Conservation (phyloP, 2,329 filamentous ascomycete species). For the Massarina eburnea region DNA sequence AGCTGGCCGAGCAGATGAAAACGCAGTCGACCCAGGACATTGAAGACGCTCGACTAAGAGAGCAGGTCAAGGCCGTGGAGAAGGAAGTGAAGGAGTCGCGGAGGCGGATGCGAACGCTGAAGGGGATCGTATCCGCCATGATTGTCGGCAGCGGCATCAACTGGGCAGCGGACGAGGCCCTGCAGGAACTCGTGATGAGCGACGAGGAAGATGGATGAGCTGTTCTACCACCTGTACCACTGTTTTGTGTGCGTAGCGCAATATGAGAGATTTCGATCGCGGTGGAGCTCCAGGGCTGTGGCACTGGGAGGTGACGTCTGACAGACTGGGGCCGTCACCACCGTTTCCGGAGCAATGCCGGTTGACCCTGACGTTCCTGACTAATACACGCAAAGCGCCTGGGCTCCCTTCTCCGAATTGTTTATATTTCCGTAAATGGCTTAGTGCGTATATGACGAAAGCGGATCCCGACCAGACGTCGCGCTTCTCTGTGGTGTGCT, state of each 20-base stretch:
- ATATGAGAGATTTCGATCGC: no score
- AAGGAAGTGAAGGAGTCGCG: slow-evolving; percentile 62
- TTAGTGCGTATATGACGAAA: not conserved
- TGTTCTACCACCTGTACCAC: no score
- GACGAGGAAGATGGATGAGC: slow-evolving; percentile 50
- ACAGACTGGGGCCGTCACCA: no score
- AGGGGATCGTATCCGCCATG: slow-evolving; percentile 75
- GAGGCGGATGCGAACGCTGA: slow-evolving; percentile 72
- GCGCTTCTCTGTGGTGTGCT: no score
- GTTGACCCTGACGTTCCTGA: no score
- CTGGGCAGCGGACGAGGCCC: slow-evolving; percentile 70
- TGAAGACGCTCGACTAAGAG: slow-evolving; percentile 54
- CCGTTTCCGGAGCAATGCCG: no score
- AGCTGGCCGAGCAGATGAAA: slow-evolving; percentile 61
- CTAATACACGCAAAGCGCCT: no score
- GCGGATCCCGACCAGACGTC: not conserved
- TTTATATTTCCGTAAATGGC: not conserved
- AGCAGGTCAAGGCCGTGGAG: slow-evolving; percentile 62
- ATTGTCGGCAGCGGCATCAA: slow-evolving; percentile 81
- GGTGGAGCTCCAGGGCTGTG: no score
- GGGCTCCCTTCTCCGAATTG: not conserved
- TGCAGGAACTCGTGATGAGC: slow-evolving; percentile 73
- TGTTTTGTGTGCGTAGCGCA: no score
- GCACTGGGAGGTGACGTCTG: no score
- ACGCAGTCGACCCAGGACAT: slow-evolving; percentile 57